A percentile compares a stretch with the other conserved stretches of the same genome.
phyloP scores from a whole-genome alignment of 768 basidiomycete species.

The Russula olivacea region DNA sequence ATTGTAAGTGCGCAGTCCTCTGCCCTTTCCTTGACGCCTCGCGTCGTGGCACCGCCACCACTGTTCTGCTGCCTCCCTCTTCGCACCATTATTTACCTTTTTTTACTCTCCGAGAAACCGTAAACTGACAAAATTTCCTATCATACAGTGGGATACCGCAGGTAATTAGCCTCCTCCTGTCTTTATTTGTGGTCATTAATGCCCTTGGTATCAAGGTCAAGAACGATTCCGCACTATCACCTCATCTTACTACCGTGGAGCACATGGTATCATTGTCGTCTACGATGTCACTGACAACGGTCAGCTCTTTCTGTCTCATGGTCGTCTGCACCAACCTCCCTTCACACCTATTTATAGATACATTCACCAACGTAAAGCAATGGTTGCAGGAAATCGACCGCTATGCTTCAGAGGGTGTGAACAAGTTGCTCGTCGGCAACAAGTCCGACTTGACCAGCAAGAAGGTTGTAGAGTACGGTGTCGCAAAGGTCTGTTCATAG shows the following conservation, averaged over 20 bases:
- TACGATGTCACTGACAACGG: constrained; percentile 97
- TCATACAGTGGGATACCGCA: constrained; percentile 90
- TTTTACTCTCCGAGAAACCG: background rate
- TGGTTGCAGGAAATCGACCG: constrained; percentile 91
- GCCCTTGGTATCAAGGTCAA: constrained; percentile 55
- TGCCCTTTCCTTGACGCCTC: background rate
- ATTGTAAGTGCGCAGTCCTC: constrained; percentile 65
- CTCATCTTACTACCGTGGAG: constrained; percentile 98
- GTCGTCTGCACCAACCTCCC: background rate
- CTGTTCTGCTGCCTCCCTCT: background rate
- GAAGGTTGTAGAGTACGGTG: constrained; percentile 88
- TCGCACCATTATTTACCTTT: background rate
- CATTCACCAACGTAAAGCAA: constrained; percentile 92
- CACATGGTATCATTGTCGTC: constrained; percentile 98
- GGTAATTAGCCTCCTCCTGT: constrained; percentile 40
- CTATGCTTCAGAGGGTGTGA: constrained; percentile 97
- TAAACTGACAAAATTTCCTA: constrained; percentile 24
- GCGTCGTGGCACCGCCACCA: constrained; percentile 1
- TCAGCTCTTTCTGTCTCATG: constrained; percentile 30
- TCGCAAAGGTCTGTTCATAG: constrained; percentile 58
- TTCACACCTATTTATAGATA: constrained; percentile 47
- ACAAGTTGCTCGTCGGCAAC: constrained; percentile 97
- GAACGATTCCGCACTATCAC: constrained; percentile 99
- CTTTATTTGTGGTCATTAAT: background rate
- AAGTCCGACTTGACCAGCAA: constrained; percentile 98